A percentile compares a stretch with the other conserved stretches of the same genome.
phyloP scores from a whole-genome alignment of 495 filamentous ascomycete species.

The Rhizodiscina lignyota region DNA sequence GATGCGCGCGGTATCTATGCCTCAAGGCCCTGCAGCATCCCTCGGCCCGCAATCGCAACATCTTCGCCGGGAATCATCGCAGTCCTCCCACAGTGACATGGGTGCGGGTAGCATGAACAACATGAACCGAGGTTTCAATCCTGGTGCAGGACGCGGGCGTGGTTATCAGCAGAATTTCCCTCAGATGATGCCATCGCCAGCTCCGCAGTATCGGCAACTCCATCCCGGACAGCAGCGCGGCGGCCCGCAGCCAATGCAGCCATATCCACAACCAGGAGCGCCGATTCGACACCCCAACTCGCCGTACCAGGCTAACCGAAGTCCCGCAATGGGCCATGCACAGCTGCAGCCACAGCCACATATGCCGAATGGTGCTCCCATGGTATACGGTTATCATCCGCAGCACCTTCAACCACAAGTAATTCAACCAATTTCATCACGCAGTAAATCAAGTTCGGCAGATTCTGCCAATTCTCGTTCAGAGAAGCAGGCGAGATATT shows the following conservation, averaged over 20 bases:
- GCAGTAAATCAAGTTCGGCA: too few relatives aligned
- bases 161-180: constrained; percentile 29
- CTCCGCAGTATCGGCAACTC: constrained; percentile 37
- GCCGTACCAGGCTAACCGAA: constrained; percentile 43
- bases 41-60: constrained; percentile 47
- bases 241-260: constrained; percentile 42
- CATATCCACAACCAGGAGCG: constrained; percentile 43
- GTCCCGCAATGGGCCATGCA: constrained; percentile 49
- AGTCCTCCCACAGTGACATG: constrained; percentile 64
- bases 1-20: constrained; percentile 40
- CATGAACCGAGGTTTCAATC: constrained; percentile 13
- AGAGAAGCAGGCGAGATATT: too few relatives aligned
- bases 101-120: constrained; percentile 35
- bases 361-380: constrained; percentile 9
- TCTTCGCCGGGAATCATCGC: constrained; percentile 65
- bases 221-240: constrained; percentile 44
- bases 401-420: constrained; percentile 52
- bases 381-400: constrained; percentile 38
- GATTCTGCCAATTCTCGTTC: too few relatives aligned
- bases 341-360: constrained; percentile 32
- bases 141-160: constrained; percentile 51
- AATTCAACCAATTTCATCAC: constrained; percentile 42
- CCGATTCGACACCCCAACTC: constrained; percentile 47
- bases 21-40: constrained; percentile 42
- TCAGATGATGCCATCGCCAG: constrained; percentile 49